phyloP scores from a whole-genome alignment of 305 asterid species.

The Fraxinus albicans region DNA sequence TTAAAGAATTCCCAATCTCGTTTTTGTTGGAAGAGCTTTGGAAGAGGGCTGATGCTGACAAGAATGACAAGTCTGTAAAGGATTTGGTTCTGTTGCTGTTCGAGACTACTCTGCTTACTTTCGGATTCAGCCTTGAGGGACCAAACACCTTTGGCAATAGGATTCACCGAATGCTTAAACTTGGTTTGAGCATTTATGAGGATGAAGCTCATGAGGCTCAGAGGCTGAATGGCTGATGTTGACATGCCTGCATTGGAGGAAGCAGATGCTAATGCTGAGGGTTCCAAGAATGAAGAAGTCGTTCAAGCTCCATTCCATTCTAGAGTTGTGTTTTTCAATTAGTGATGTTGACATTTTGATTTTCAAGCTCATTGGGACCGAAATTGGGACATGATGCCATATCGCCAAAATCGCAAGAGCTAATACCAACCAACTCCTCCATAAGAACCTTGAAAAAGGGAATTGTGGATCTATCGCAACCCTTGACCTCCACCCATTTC shows the following conservation, averaged over 20 bases:
- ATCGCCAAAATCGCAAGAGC: conserved; percentile 59
- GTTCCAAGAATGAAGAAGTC: conserved; percentile 79
- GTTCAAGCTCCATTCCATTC: conserved; percentile 31
- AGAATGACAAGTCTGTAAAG: conserved; percentile 65
- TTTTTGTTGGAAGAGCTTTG: conserved; percentile 27
- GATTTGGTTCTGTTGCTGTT: conserved; percentile 62
- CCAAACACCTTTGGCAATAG: conserved; percentile 71
- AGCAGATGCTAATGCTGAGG: conserved; percentile 67
- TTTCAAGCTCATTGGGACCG: conserved; percentile 60
- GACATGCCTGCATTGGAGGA: conserved; percentile 87
- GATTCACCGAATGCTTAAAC: conserved; percentile 69
- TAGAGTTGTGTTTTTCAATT: background rate
- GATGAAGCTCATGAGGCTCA: conserved; percentile 52
- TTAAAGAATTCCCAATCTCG: no score
- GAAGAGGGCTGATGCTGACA: conserved; percentile 34
- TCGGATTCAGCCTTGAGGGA: conserved; percentile 71
- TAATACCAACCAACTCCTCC: conserved; percentile 70
- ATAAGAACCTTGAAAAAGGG: conserved; percentile 63
- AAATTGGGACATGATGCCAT: conserved; percentile 79
- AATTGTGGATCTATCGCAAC: conserved; percentile 74
- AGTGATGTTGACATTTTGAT: background rate
- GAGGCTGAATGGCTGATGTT: conserved; percentile 30
- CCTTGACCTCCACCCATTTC: conserved; percentile 65
- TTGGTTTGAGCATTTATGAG: conserved; percentile 68
- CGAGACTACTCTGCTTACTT: conserved; percentile 67